phyloP scores from a whole-genome alignment of 75 land plant species.

The Pseudotsuga menziesii region DNA sequence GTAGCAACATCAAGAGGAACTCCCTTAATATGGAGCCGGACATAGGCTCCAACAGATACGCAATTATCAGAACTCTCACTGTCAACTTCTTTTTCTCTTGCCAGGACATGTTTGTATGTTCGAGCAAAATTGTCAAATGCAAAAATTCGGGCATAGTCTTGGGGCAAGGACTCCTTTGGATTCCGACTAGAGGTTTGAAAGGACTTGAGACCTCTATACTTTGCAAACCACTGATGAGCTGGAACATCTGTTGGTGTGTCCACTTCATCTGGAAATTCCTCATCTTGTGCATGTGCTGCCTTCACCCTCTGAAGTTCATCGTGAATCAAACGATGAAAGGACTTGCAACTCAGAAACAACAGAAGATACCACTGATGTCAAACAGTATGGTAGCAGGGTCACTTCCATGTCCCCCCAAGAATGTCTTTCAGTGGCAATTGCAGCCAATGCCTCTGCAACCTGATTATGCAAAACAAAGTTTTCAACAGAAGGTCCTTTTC shows the following conservation, averaged over 20 bases:
- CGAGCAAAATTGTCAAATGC: slow-evolving; percentile 79
- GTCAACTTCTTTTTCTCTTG: slow-evolving; percentile 62
- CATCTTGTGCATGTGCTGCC: slow-evolving; percentile 49
- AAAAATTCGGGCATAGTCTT: slow-evolving; percentile 85
- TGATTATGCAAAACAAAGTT: slow-evolving; percentile 24
- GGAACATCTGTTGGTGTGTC: slow-evolving; percentile 86
- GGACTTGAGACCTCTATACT: slow-evolving; percentile 89
- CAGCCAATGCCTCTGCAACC: slow-evolving; percentile 37
- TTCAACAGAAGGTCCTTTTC: slow-evolving; percentile 13
- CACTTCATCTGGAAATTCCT: slow-evolving; percentile 84
- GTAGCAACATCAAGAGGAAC: slow-evolving; percentile 53
- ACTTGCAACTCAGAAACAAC: slow-evolving; percentile 20
- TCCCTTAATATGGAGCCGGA: slow-evolving; percentile 57
- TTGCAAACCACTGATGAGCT: slow-evolving; percentile 82
- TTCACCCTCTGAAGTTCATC: slow-evolving; percentile 71
- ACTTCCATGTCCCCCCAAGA: slow-evolving; percentile 36
- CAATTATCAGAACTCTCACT: slow-evolving; percentile 31
- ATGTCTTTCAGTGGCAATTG: slow-evolving; percentile 24
- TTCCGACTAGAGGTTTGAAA: slow-evolving; percentile 92
- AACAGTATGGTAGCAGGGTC: slow-evolving; percentile 37
- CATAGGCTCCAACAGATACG: slow-evolving; percentile 51
- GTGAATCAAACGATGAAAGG: slow-evolving; percentile 16
- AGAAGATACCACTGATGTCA: slow-evolving; percentile 37
- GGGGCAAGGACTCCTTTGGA: slow-evolving; percentile 92
- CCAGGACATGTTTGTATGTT: slow-evolving; percentile 75